Conservation (phyloP, 331 rosid genomes). For the Prunus yedoensis region DNA sequence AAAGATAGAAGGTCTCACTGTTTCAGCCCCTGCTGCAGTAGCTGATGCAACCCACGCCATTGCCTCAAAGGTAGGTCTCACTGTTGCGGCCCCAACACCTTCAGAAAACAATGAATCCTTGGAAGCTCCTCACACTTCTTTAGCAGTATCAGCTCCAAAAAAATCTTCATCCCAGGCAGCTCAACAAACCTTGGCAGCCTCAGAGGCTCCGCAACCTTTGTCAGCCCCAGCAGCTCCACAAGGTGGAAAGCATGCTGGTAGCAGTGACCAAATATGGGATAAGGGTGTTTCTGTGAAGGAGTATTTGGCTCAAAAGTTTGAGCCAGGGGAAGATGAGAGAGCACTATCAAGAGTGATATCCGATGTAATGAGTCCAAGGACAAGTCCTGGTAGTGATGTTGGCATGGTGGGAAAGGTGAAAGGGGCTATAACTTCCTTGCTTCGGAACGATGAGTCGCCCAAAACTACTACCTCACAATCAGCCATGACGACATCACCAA, state of each 20-base stretch:
- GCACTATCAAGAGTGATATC: conserved; percentile 81
- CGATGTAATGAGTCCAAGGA: conserved; percentile 67
- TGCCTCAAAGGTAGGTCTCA: conserved; percentile 50
- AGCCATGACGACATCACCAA: conserved; percentile 22
- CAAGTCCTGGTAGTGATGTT: conserved; percentile 49
- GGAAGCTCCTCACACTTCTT: conserved; percentile 14
- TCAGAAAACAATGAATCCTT: conserved; percentile 1
- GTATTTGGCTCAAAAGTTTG: conserved; percentile 69
- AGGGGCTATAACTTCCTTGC: conserved; percentile 81
- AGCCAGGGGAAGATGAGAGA: conserved; percentile 92
- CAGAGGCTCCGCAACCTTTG: no score
- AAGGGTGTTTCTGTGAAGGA: conserved; percentile 80
- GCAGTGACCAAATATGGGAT: conserved; percentile 51
- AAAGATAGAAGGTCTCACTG: conserved; percentile 44
- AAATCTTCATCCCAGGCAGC: neutral
- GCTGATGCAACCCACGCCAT: conserved; percentile 37
- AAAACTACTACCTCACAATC: conserved; percentile 26
- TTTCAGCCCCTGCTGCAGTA: conserved; percentile 30
- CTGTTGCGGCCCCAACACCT: conserved; percentile 27
- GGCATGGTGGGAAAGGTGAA: conserved; percentile 77
- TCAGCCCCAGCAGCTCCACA: conserved; percentile 22
- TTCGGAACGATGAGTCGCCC: conserved; percentile 47
- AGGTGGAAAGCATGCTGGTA: conserved; percentile 21
- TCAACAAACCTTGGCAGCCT: conserved; percentile 27
- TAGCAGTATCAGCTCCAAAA: conserved; percentile 4